Conservation (phyloP, 305 asterid species). For the Ajuga reptans region DNA sequence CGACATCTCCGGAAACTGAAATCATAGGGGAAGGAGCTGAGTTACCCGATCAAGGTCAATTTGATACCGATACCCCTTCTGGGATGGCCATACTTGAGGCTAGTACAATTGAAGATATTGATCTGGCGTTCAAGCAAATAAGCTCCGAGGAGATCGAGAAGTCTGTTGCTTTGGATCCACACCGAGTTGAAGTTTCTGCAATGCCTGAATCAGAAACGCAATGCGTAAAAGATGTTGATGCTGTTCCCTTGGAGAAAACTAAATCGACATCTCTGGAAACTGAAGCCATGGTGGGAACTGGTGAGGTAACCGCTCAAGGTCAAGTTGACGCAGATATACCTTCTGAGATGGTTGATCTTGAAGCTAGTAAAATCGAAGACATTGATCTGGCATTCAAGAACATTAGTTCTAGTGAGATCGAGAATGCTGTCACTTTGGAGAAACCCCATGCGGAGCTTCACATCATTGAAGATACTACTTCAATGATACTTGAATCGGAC, state of each 20-base stretch:
- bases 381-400: conserved; percentile 21
- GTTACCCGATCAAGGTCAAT: conserved; percentile 16
- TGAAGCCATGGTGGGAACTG: conserved; percentile 10
- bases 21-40: conserved; percentile 10
- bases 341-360: conserved; percentile 29
- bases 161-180: conserved; percentile 18
- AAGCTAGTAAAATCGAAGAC: conserved; percentile 34
- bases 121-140: conserved; percentile 23
- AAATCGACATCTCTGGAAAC: conserved; percentile 13
- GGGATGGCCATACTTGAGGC: conserved; percentile 38
- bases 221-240: conserved; percentile 24
- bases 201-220: conserved; percentile 29
- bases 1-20: conserved; percentile 20
- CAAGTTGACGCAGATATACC: conserved; percentile 21
- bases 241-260: conserved; percentile 7
- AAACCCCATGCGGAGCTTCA: conserved; percentile 16
- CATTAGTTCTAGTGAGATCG: conserved; percentile 14
- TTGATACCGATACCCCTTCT: conserved; percentile 19
- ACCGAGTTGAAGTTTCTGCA: conserved; percentile 21
- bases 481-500: conserved; percentile 27
- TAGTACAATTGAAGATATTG: conserved; percentile 31
- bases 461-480: conserved; percentile 26
- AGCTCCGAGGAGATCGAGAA: conserved; percentile 22
- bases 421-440: conserved; percentile 21
- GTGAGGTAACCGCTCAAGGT: background rate